phyloP scores from a whole-genome alignment of 352 stramenopile species.

The Pythium scleroteichum region DNA sequence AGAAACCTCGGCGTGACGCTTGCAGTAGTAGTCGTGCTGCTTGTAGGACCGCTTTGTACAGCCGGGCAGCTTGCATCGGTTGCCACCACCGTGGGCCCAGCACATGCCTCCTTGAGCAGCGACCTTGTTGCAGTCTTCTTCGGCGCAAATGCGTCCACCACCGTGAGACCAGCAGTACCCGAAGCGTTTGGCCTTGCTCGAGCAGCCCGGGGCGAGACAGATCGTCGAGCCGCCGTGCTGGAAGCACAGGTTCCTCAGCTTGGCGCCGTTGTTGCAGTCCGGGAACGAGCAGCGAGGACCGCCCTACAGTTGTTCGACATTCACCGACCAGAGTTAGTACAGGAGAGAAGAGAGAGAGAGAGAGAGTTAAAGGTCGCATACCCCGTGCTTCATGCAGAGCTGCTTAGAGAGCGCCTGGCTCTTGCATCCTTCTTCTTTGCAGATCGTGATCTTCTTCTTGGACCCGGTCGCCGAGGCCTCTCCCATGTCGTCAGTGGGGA shows the following conservation, averaged over 20 bases:
- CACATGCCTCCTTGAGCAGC: slow-evolving; percentile 33
- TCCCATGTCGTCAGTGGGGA: neutral
- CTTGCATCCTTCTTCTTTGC: slow-evolving; percentile 27
- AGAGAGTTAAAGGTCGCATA: slow-evolving; percentile 3
- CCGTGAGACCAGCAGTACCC: slow-evolving; percentile 37
- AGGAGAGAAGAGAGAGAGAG: too few species aligned
- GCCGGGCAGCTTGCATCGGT: slow-evolving; percentile 29
- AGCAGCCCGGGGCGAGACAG: slow-evolving; percentile 20
- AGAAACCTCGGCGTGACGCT: slow-evolving; percentile 15
- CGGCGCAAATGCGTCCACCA: slow-evolving; percentile 24
- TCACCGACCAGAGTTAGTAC: too few species aligned
- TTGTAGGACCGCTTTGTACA: slow-evolving; percentile 32
- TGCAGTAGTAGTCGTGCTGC: slow-evolving; percentile 28
- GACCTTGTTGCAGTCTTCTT: slow-evolving; percentile 27
- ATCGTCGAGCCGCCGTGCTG: slow-evolving; percentile 28
- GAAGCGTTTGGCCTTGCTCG: slow-evolving; percentile 24
- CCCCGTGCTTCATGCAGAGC: slow-evolving; percentile 30
- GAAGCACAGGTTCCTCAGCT: slow-evolving; percentile 27
- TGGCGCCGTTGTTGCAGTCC: slow-evolving; percentile 26
- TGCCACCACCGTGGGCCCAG: slow-evolving; percentile 34
- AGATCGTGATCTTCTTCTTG: slow-evolving; percentile 34
- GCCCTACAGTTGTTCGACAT: too few species aligned
- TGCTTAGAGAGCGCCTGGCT: slow-evolving; percentile 26
- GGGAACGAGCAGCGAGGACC: slow-evolving; percentile 18
- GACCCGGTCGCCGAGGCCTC: neutral